These are phyloP conservation scores for Barnettozyma californica DNA, from an alignment of 805 yeast genomes.

Conservation along the genomic window DNA sequence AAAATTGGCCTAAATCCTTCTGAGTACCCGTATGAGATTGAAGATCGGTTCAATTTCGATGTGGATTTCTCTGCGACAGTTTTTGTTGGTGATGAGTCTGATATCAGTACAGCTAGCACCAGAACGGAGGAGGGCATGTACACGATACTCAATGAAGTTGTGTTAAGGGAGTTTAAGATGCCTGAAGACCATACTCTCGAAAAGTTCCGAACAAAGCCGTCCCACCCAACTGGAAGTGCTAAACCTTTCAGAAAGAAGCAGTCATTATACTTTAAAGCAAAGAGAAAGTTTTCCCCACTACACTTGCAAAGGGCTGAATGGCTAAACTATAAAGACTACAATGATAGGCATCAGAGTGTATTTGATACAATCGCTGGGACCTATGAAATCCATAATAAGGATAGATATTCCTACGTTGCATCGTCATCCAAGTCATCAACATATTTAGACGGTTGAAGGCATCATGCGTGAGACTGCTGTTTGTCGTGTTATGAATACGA, in stretches of 20 bases:
- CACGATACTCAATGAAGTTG: constrained; percentile 1
- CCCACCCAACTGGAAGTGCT: neutral
- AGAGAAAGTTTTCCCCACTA: neutral
- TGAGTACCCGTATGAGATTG: neutral
- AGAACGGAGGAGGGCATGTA: constrained; percentile 9
- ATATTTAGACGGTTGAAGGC: neutral
- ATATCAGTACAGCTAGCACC: constrained; percentile 3
- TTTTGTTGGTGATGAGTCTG: neutral
- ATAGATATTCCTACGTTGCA: constrained; percentile 30
- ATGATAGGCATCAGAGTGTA: constrained; percentile 21
- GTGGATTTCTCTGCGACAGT: neutral
- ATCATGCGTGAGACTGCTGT: no score
- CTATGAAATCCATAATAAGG: constrained; percentile 23
- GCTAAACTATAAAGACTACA: constrained; percentile 3
- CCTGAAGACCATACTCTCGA: neutral
- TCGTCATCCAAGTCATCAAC: constrained; percentile 13
- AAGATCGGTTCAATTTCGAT: neutral
- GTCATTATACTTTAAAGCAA: neutral
- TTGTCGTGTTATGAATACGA: no score
- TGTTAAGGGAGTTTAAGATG: constrained; percentile 1
- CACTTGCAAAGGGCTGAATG: constrained; percentile 3
- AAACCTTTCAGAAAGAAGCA: neutral
- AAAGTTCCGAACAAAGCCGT: neutral
- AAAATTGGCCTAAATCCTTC: neutral
- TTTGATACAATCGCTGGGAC: constrained; percentile 17